Evolutionary conservation across 2,329 filamentous ascomycete species (phyloP).

Genomic region (Leptoxyphium fumago): DNA sequence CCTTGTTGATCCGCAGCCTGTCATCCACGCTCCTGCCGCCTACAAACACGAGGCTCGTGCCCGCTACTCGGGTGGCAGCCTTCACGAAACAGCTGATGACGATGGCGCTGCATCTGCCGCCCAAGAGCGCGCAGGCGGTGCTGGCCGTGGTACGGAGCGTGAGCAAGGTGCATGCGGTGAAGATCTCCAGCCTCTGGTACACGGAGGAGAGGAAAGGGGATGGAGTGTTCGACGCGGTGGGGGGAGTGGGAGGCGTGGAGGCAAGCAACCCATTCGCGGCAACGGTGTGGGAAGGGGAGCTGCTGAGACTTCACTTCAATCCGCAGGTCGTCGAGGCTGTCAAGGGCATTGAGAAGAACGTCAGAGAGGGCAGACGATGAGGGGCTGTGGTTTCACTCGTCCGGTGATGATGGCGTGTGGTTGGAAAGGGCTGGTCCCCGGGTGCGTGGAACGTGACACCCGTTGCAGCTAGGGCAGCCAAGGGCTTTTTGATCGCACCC

Average conservation of each 20-base stretch:
- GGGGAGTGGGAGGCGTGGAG: conserved; percentile 50
- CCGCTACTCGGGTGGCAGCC: conserved; percentile 72
- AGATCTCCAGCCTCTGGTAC: conserved; percentile 77
- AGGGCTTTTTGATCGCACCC: too few species aligned
- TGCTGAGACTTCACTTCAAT: conserved; percentile 39
- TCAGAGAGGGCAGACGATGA: not conserved
- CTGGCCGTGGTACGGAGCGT: conserved; percentile 66
- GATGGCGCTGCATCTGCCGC: conserved; percentile 68
- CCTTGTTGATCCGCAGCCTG: conserved; percentile 76
- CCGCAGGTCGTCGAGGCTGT: not conserved
- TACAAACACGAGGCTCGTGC: conserved; percentile 57
- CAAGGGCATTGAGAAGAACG: not conserved
- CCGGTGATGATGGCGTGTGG: too few species aligned
- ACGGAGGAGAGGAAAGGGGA: conserved; percentile 89
- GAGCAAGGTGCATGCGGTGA: conserved; percentile 65
- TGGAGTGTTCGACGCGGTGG: conserved; percentile 64
- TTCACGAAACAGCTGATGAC: conserved; percentile 88
- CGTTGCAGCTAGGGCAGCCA: too few species aligned
- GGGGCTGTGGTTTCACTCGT: not conserved
- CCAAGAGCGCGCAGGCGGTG: conserved; percentile 73
- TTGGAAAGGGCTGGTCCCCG: too few species aligned
- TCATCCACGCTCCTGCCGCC: conserved; percentile 66
- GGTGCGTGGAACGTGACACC: too few species aligned
- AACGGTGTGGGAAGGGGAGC: conserved; percentile 86
- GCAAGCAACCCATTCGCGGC: conserved; percentile 79